Conservation (phyloP, 805 yeast genomes). For the Isabelozyma gotoi region DNA sequence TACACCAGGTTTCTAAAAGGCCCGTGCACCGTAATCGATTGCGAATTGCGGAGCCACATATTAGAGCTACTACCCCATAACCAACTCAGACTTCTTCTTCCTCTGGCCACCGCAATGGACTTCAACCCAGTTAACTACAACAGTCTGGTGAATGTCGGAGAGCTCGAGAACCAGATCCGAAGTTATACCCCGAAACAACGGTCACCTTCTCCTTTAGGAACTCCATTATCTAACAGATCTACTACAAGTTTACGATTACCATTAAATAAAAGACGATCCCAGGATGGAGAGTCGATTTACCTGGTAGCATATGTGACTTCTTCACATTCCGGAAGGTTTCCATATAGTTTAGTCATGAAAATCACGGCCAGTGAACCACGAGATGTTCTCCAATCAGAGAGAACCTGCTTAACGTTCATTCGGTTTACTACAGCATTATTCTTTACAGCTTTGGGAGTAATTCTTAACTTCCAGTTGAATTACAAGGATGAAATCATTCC, state of each 20-base stretch:
- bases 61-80: too few relatives aligned
- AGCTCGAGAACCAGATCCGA: not conserved
- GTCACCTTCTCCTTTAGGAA: not conserved
- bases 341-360: slow-evolving; percentile 15
- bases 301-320: not conserved
- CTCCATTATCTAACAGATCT: not conserved
- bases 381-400: slow-evolving; percentile 53
- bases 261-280: not conserved
- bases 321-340: slow-evolving; percentile 9
- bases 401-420: slow-evolving; percentile 51
- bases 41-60: too few relatives aligned
- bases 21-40: too few relatives aligned
- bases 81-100: too few relatives aligned
- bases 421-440: slow-evolving; percentile 46
- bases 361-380: slow-evolving; percentile 51
- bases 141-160: not conserved
- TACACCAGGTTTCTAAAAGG: too few relatives aligned
- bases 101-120: too few relatives aligned
- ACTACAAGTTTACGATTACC: not conserved
- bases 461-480: slow-evolving; percentile 45
- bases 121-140: too few relatives aligned
- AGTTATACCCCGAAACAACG: not conserved
- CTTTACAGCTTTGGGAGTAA: slow-evolving; percentile 47
- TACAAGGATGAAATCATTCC: slow-evolving; percentile 17
- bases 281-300: not conserved